phyloP scores from a whole-genome alignment of 768 basidiomycete genomes.

The Agaricus subrufescens region DNA sequence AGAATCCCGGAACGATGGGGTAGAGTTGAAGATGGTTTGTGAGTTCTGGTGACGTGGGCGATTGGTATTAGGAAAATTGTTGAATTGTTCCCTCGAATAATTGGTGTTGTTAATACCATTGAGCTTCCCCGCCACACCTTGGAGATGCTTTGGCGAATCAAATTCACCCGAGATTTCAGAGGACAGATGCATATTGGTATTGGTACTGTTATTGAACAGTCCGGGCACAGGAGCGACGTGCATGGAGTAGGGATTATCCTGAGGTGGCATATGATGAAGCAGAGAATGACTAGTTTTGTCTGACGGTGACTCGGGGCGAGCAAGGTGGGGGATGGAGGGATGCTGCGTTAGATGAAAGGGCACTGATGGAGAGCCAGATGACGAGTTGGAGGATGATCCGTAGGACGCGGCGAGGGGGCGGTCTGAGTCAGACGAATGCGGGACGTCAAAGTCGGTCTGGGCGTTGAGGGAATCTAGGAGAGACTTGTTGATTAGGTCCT shows the following conservation, averaged over 20 bases:
- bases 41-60: constrained; percentile 35
- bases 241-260: constrained; percentile 31
- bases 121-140: constrained; percentile 26
- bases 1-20: constrained; percentile 31
- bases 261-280: constrained; percentile 27
- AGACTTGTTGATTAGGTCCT: constrained; percentile 85
- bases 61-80: constrained; percentile 36
- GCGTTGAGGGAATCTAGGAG: constrained; percentile 80
- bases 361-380: constrained; percentile 51
- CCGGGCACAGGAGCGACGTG: constrained; percentile 22
- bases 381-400: constrained; percentile 47
- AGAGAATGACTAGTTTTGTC: constrained; percentile 31
- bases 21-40: constrained; percentile 26
- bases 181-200: constrained; percentile 32
- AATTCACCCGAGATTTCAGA: constrained; percentile 34
- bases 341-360: constrained; percentile 51
- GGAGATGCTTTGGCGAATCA: constrained; percentile 31
- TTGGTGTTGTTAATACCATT: constrained; percentile 27
- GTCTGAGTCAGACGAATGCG: constrained; percentile 49
- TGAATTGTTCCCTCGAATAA: constrained; percentile 29
- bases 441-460: constrained; percentile 76
- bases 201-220: constrained; percentile 30
- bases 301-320: constrained; percentile 47
- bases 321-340: constrained; percentile 32
- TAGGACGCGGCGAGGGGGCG: constrained; percentile 40